Evolutionary conservation across 306 rosid species (phyloP).

Genomic region (Bauhinia variegata): DNA sequence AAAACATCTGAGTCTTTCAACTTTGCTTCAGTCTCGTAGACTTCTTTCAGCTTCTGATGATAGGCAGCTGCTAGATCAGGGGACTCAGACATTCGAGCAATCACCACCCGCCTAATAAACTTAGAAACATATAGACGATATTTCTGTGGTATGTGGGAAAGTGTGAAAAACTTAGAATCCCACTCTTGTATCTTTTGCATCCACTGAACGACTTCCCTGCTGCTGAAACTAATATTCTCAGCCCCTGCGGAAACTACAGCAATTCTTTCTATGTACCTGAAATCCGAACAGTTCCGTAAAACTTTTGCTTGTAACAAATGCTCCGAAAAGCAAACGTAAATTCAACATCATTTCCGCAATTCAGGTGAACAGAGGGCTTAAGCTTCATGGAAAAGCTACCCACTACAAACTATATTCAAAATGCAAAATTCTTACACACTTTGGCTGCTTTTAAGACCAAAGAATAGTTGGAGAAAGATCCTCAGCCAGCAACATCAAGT

Average conservation of each 20-base stretch:
- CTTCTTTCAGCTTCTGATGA: slow-evolving; percentile 76
- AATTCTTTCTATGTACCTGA: slow-evolving; percentile 92
- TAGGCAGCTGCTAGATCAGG: slow-evolving; percentile 86
- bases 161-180: slow-evolving; percentile 79
- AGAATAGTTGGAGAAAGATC: slow-evolving; percentile 7
- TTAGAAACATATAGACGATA: slow-evolving; percentile 63
- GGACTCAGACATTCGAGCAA: slow-evolving; percentile 87
- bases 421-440: slow-evolving; percentile 10
- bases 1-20: slow-evolving; percentile 61
- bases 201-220: slow-evolving; percentile 76
- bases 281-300: slow-evolving; percentile 22
- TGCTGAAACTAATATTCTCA: slow-evolving; percentile 46
- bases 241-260: slow-evolving; percentile 70
- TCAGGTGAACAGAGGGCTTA: slow-evolving; percentile 4
- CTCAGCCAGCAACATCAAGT: background rate
- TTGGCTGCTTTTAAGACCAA: slow-evolving; percentile 24
- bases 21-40: slow-evolving; percentile 80
- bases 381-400: background rate
- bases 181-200: slow-evolving; percentile 89
- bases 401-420: background rate
- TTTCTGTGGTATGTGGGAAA: slow-evolving; percentile 72
- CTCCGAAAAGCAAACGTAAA: slow-evolving; percentile 7
- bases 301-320: slow-evolving; percentile 3
- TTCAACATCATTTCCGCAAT: slow-evolving; percentile 17
- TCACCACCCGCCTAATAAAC: slow-evolving; percentile 74